Evolutionary conservation across 768 basidiomycete species (phyloP).

Genomic region (Plicaturopsis crispa): DNA sequence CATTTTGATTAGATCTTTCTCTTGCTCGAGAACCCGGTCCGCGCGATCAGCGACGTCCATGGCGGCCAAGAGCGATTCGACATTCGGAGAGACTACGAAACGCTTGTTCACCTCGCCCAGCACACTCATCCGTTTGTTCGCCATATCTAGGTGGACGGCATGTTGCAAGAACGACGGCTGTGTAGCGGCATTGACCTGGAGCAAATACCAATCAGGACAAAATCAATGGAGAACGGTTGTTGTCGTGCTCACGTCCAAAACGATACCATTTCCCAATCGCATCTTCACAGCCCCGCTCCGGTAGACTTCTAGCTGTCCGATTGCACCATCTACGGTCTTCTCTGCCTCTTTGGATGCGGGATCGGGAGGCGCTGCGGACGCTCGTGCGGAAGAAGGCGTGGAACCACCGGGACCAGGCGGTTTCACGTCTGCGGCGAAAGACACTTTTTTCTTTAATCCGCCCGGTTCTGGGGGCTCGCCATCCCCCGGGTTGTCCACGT

Average conservation of each 20-base stretch:
- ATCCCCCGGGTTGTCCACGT: constrained; percentile 21
- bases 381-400: constrained; percentile 15
- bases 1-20: constrained; percentile 48
- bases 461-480: constrained; percentile 11
- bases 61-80: constrained; percentile 63
- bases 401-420: constrained; percentile 20
- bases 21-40: constrained; percentile 24
- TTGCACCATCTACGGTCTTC: constrained; percentile 58
- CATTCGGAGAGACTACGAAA: constrained; percentile 78
- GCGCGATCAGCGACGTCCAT: constrained; percentile 48
- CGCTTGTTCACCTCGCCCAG: constrained; percentile 85
- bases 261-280: constrained; percentile 70
- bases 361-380: neutral
- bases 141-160: constrained; percentile 63
- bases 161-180: constrained; percentile 88
- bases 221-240: constrained; percentile 1
- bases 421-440: constrained; percentile 60
- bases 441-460: constrained; percentile 33
- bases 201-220: neutral
- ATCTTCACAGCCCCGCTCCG: constrained; percentile 83
- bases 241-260: constrained; percentile 62
- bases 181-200: constrained; percentile 72
- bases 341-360: constrained; percentile 24
- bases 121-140: constrained; percentile 52
- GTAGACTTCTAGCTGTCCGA: constrained; percentile 83